Base-by-base conservation (phyloP, 2,329 filamentous ascomycete species). In the Aspergillus flavus region DNA sequence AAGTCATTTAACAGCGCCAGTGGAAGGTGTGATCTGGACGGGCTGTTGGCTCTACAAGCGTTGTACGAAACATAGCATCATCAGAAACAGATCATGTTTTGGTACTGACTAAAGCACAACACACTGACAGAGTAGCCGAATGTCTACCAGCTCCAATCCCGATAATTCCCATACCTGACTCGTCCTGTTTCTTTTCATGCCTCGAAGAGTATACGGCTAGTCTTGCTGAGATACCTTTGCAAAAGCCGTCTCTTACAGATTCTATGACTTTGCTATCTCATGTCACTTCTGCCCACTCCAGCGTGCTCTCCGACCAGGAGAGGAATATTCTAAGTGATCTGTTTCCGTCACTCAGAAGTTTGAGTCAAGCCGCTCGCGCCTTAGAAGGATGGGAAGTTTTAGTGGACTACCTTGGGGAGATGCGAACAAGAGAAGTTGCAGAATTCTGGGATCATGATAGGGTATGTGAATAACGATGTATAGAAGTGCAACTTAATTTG, bases 391-490 rank as follows among this genome's bases (percentile, higher is more conserved):
- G 58, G 60, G 64, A 62, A 41, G 39, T 71, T 30, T 58, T 82
- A 58, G 64, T 64, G 23, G 72, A 73, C 30, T 74, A 79, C 50
- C 64, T 80, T 2, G 78, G 75, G 5, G 68, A 72, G 23, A 68
- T 69, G 26, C 66, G 71, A 43, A 75, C 66, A 19, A 59, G 34
- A 28, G 70, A 72, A n/a, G 68, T 81, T 50, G 57, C 75, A n/a
- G 71, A 72, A 14, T 81, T 80, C 64, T 81, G 79, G 78, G 65
- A 59, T 32, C 67, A 71, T 43, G 76, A 79, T 64, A 70, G 67
- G 65, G 59, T 64, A 28, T 61, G 67, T 34, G 73, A 75, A 32
- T 78, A 59, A 53, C 19, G 2, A 48, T 48, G 5, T 16, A 41
- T 3, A n/a, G 16, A 16, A 41, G 39, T 9, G 6, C 19, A n/a